Evolutionary conservation across 768 basidiomycete genomes (phyloP).

Genomic region (Trametes villosa): DNA sequence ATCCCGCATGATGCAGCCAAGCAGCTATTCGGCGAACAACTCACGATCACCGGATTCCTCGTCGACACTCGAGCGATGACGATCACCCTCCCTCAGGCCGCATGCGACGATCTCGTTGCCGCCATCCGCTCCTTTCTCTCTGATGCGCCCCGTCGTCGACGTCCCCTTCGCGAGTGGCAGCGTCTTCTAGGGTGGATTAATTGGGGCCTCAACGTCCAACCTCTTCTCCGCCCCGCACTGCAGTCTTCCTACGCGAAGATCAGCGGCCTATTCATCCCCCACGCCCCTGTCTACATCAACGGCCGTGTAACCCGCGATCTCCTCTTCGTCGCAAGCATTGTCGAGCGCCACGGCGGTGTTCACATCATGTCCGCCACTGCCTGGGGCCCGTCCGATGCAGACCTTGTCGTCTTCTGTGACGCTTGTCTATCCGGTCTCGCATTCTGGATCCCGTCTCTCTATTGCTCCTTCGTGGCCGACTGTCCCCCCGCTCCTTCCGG

Average conservation of each 20-base stretch:
- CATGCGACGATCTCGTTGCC: background rate
- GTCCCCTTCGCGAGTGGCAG: slow-evolving; percentile 35
- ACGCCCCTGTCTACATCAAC: slow-evolving; percentile 35
- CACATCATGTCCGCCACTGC: no score
- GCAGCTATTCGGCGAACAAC: slow-evolving; percentile 39
- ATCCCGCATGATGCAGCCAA: slow-evolving; percentile 45
- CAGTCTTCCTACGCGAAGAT: slow-evolving; percentile 39
- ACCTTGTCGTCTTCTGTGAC: no score
- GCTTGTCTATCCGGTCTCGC: no score
- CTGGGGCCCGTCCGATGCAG: no score
- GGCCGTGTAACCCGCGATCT: no score
- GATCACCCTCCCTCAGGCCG: slow-evolving; percentile 27
- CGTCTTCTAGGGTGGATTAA: slow-evolving; percentile 42
- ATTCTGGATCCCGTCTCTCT: no score
- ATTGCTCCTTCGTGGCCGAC: no score
- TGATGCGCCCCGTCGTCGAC: background rate
- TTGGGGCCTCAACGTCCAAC: slow-evolving; percentile 45
- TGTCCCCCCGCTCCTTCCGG: no score
- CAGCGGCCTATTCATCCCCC: slow-evolving; percentile 21
- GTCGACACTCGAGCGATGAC: slow-evolving; percentile 42
- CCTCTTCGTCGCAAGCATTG: no score
- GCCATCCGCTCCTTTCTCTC: background rate
- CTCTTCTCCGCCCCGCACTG: slow-evolving; percentile 36
- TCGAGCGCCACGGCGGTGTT: no score
- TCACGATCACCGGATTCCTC: slow-evolving; percentile 45